These are phyloP conservation scores for Immersiella caudata DNA, from an alignment of 495 filamentous ascomycete species.

Conservation along the genomic window DNA sequence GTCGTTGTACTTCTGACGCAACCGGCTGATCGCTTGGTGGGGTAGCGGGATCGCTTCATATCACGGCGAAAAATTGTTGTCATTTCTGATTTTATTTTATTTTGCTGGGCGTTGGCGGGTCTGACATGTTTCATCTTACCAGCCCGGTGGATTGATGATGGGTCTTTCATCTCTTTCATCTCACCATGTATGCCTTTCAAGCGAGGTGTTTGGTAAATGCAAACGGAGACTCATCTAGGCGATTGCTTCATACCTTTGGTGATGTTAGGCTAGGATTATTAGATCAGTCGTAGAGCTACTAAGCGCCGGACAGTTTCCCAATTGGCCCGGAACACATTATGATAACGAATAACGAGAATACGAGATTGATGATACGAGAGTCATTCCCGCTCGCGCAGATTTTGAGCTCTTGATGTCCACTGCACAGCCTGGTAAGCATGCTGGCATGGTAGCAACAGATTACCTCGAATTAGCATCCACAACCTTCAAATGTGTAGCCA, in stretches of 20 bases:
- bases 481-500: not conserved
- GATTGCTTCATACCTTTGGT: not conserved
- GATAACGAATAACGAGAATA: not conserved
- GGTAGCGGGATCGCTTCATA: conserved; percentile 5
- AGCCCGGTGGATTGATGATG: not conserved
- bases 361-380: not conserved
- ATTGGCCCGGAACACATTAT: not conserved
- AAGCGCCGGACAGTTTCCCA: not conserved
- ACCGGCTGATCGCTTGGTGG: conserved; percentile 11
- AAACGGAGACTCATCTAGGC: not conserved
- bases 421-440: not conserved
- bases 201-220: not conserved
- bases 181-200: not conserved
- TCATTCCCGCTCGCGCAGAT: too few relatives aligned
- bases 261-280: not conserved
- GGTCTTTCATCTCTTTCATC: not conserved
- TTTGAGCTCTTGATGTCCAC: not conserved
- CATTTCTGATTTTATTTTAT: not conserved
- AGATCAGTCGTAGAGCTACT: not conserved
- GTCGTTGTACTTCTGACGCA: conserved; percentile 26
- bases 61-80: not conserved
- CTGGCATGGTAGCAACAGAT: not conserved
- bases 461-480: not conserved
- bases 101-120: not conserved
- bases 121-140: not conserved